A percentile compares a stretch with the other conserved stretches of the same genome.
Conservation (phyloP, 768 basidiomycete species). For the Candolleomyces aberdarensis region DNA sequence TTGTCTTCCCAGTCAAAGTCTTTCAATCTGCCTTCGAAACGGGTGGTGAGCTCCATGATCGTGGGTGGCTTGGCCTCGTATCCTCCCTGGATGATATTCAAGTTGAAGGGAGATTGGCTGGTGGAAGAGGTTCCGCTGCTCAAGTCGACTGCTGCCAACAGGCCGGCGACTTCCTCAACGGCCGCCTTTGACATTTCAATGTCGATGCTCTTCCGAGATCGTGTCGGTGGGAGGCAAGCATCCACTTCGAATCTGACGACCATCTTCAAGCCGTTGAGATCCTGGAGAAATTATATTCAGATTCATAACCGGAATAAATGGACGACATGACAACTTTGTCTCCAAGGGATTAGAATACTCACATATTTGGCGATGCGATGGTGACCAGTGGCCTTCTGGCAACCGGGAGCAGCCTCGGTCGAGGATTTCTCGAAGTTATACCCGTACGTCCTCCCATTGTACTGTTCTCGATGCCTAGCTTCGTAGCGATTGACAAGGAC, state of each 20-base stretch:
- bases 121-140: slow-evolving; percentile 12
- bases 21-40: slow-evolving; percentile 27
- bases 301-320: background rate
- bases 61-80: slow-evolving; percentile 37
- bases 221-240: slow-evolving; percentile 22
- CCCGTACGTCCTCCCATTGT: slow-evolving; percentile 46
- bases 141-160: slow-evolving; percentile 30
- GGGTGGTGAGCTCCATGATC: slow-evolving; percentile 46
- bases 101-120: slow-evolving; percentile 3
- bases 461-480: slow-evolving; percentile 29
- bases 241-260: slow-evolving; percentile 29
- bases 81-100: slow-evolving; percentile 29
- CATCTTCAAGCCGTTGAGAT: slow-evolving; percentile 43
- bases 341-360: slow-evolving; percentile 17
- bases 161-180: slow-evolving; percentile 34
- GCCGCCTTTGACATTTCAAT: slow-evolving; percentile 10
- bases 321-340: background rate
- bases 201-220: slow-evolving; percentile 20
- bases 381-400: slow-evolving; percentile 52
- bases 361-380: slow-evolving; percentile 65
- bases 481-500: slow-evolving; percentile 64
- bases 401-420: slow-evolving; percentile 45
- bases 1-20: slow-evolving; percentile 53
- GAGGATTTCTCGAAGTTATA: slow-evolving; percentile 59
- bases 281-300: slow-evolving; percentile 30